Base-by-base conservation (phyloP, 768 basidiomycete species). In the Paxillus rubicundulus region DNA sequence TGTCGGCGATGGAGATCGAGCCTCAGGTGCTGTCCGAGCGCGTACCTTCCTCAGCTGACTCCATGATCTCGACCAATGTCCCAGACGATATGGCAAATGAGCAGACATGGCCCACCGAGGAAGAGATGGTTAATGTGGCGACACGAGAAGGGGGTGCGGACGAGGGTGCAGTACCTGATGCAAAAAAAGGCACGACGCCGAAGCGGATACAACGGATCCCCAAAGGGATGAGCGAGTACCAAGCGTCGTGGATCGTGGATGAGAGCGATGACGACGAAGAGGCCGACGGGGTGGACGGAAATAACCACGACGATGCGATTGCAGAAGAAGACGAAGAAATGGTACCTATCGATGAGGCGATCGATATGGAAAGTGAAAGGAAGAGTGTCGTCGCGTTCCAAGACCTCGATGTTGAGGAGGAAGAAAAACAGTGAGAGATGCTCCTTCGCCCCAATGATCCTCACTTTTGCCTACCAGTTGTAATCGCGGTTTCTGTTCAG, bases 91-190 rank as follows among this genome's bases (percentile, higher is more conserved):
- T 97, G 70, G 83, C 79, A 33, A 97, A 96, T 65, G 96, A 99
- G 62, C 96, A 99, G 69, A 99, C 96, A 0, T 98, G 96, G 95
- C 96, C 96, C 1, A 96, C 93, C 0, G 93, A 98, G 67, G 96
- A 98, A 63, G 96, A 98, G 67, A 91, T 98, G 86, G 74, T 74
- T 18, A 79, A 70, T 6, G 71, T 62, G 0, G 57, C 43, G 8
- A 56, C 58, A 0, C 57, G 36, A 17, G 66, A 61, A 38, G 60
- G 66, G 14, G 51, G 47, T 13, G 47, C 50, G 41, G 45, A 51
- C 2, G 56, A 57, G 13, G 62, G 67, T 3, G 45, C 52, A 4
- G 64, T 89, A 14, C 85, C 89, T 2, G 86, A 87, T 56, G 89
- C 89, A 1, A 66, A 64, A 24, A 68, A 72, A 2, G 89, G 87